These are phyloP conservation scores for Petasospora fabianii DNA, from an alignment of 1,139 yeast species.

Conservation along the genomic window DNA sequence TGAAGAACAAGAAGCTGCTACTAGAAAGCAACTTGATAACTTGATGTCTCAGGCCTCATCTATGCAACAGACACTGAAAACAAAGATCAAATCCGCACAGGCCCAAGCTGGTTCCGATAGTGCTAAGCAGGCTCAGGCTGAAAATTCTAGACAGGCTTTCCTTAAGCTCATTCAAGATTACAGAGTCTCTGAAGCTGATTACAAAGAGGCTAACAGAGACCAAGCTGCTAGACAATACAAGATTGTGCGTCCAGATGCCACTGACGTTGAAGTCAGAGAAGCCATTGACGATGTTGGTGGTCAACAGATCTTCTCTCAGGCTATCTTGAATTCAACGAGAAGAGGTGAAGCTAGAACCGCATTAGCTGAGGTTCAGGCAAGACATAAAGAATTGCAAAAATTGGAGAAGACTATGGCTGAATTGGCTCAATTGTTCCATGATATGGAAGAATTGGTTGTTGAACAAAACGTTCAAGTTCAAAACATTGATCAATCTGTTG, in stretches of 20 bases:
- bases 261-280: conserved; percentile 75
- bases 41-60: conserved; percentile 76
- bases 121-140: conserved; percentile 88
- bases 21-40: conserved; percentile 73
- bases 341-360: conserved; percentile 97
- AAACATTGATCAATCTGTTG: conserved; percentile 78
- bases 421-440: conserved; percentile 89
- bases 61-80: conserved; percentile 70
- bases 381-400: conserved; percentile 94
- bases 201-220: conserved; percentile 76
- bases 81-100: conserved; percentile 74
- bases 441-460: conserved; percentile 94
- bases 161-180: conserved; percentile 82
- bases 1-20: conserved; percentile 69
- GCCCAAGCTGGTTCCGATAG: conserved; percentile 66
- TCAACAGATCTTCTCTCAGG: conserved; percentile 92
- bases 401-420: conserved; percentile 96
- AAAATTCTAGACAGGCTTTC: conserved; percentile 81
- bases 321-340: conserved; percentile 85
- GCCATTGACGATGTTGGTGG: conserved; percentile 85
- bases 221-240: conserved; percentile 93
- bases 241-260: conserved; percentile 90
- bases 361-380: conserved; percentile 89
- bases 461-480: conserved; percentile 91
- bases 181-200: conserved; percentile 81